These are phyloP conservation scores for Trypanosoma caninum DNA, from an alignment of 208 protist species.

Conservation along the genomic window DNA sequence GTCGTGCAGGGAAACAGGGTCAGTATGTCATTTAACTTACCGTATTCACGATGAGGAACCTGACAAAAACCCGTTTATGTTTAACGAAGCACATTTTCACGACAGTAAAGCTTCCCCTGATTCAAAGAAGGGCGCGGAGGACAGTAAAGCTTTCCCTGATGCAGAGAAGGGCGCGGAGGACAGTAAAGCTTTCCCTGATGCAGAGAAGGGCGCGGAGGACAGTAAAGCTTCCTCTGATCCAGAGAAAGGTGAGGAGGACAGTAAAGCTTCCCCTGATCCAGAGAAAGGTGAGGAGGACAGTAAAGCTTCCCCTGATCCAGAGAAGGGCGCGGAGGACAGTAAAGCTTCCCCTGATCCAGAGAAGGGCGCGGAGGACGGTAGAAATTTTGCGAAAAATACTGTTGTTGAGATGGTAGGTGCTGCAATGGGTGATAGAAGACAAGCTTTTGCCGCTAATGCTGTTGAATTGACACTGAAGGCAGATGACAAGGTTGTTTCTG, in stretches of 20 bases:
- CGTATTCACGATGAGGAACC: neutral
- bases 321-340: neutral
- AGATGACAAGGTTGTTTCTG: too few species aligned
- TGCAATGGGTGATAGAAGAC: neutral
- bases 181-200: neutral
- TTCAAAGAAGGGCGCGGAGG: neutral
- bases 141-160: neutral
- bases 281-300: neutral
- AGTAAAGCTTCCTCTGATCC: neutral
- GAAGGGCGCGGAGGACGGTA: neutral
- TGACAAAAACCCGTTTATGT: neutral
- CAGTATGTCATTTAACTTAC: constrained; percentile 17
- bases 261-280: neutral
- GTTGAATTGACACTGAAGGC: too few species aligned
- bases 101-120: neutral
- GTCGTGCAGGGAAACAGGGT: neutral
- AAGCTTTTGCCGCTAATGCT: too few species aligned
- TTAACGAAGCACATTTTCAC: neutral
- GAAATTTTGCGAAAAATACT: too few species aligned
- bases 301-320: neutral
- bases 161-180: neutral
- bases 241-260: neutral
- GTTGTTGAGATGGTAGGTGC: too few species aligned
- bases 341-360: neutral
- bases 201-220: neutral